These are phyloP conservation scores for Didymella sp. DNA, from an alignment of 2,329 filamentous ascomycete species.

Conservation along the genomic window DNA sequence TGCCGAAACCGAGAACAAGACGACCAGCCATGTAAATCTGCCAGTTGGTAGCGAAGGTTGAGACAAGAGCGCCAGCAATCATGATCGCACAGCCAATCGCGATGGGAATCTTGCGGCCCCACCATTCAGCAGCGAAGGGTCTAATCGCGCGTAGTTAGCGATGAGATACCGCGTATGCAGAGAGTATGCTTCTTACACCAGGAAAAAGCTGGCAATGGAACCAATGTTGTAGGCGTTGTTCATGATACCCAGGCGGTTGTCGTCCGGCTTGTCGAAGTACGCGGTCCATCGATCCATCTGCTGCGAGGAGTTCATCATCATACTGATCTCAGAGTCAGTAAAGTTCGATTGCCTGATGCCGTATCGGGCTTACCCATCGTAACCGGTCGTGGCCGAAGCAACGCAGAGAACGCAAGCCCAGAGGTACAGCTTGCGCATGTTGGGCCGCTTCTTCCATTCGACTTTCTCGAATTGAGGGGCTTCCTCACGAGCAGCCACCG, in stretches of 20 bases:
- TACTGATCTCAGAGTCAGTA: slow-evolving; percentile 36
- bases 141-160: slow-evolving; percentile 2
- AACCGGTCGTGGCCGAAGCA: slow-evolving; percentile 64
- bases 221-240: slow-evolving; percentile 55
- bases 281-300: slow-evolving; percentile 49
- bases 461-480: slow-evolving; percentile 60
- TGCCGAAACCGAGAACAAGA: slow-evolving; percentile 71
- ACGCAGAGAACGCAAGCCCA: slow-evolving; percentile 59
- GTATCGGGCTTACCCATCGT: slow-evolving; percentile 58
- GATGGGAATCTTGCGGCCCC: slow-evolving; percentile 54
- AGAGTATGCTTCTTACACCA: slow-evolving; percentile 19
- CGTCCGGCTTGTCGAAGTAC: slow-evolving; percentile 50
- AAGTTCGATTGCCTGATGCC: slow-evolving; percentile 4
- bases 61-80: slow-evolving; percentile 51
- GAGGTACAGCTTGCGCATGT: slow-evolving; percentile 63
- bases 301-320: slow-evolving; percentile 55
- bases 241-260: slow-evolving; percentile 54
- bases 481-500: slow-evolving; percentile 52
- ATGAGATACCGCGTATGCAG: neutral
- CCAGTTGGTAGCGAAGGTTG: slow-evolving; percentile 35
- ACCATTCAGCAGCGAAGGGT: slow-evolving; percentile 51
- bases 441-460: slow-evolving; percentile 61
- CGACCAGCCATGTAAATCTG: slow-evolving; percentile 64
- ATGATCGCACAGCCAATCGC: slow-evolving; percentile 54
- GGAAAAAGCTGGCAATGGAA: slow-evolving; percentile 47